These are phyloP conservation scores for Coemansia sp. DNA, from an alignment of 192 early-diverging fungal genomes.

Conservation along the genomic window DNA sequence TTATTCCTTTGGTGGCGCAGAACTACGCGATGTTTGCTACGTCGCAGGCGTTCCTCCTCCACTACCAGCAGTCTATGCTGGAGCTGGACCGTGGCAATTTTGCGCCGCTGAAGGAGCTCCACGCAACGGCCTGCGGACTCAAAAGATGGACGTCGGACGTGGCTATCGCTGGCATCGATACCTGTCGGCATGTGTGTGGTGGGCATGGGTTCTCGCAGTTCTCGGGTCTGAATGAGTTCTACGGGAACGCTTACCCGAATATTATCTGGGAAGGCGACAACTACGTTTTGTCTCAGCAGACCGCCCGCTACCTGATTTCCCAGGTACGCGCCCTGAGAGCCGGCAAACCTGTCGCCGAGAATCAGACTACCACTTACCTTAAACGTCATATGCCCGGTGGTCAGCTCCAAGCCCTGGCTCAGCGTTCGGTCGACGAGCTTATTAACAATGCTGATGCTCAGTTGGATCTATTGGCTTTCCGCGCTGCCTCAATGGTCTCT, in stretches of 20 bases:
- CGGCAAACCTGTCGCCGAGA: conserved; percentile 44
- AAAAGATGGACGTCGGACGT: conserved; percentile 75
- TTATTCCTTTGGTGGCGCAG: conserved; percentile 71
- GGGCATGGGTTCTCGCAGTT: conserved; percentile 80
- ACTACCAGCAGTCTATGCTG: conserved; percentile 65
- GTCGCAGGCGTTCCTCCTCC: conserved; percentile 62
- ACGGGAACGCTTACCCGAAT: conserved; percentile 72
- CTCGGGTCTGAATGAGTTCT: conserved; percentile 70
- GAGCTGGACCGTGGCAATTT: conserved; percentile 65
- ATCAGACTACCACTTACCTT: conserved; percentile 41
- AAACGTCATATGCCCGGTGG: conserved; percentile 28
- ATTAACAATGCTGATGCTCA: conserved; percentile 60
- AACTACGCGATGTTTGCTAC: conserved; percentile 77
- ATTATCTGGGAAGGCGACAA: conserved; percentile 87
- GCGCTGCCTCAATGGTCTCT: conserved; percentile 67
- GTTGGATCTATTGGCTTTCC: conserved; percentile 75
- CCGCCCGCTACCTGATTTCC: conserved; percentile 76
- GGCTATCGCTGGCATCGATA: conserved; percentile 72
- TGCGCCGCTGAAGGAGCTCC: conserved; percentile 70
- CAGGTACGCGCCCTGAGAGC: conserved; percentile 62
- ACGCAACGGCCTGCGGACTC: conserved; percentile 73
- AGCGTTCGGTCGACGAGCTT: conserved; percentile 50
- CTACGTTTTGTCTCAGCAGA: conserved; percentile 86
- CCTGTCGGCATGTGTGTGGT: conserved; percentile 73
- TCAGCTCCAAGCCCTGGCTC: conserved; percentile 15